Evolutionary conservation across 2,329 filamentous ascomycete species (phyloP), one percentile per base, ranked within the genome.

Genomic region (Simplicillium aogashimaense): DNA sequence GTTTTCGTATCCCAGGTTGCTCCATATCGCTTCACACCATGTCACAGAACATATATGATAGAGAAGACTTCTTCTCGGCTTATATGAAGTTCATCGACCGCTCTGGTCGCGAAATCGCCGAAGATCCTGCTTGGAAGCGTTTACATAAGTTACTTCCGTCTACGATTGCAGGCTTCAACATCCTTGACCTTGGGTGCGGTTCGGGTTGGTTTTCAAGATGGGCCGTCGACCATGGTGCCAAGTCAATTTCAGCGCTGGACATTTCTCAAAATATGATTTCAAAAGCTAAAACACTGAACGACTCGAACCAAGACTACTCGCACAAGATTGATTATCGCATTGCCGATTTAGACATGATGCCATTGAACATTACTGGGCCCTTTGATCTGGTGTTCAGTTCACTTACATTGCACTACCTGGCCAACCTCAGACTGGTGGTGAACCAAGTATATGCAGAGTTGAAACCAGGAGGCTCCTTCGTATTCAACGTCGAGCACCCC

Each of bases 401-500:
- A 8, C 54, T 67, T 25, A 51, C 59, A 11, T 56, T 67, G 37
- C 64, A 69, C 47, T 67, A 66, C 43, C 48, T 67, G 11, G 49
- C 48, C 29, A 51, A 60, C 42, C 47, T 67, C 7, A 41, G 41
- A 6, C 38, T 45, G 15, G 48, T 68, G 9, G 49, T 65, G 15
- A 37, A 37, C 3, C 47, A 60, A 42, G 52, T 66, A 9, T 49
- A 54, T 29, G 38, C 47, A 13, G 49, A 53, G 18, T 50, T 68
- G 20, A 53, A 52, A 35, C 54, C 58, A 3, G 56, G 56, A 6
- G 61, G 61, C 3, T 45, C 46, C 7, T 51, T 67, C 17, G 61
- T 69, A 8, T 70, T 69, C 47, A 65, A 65, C 0, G 58, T 69
- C 32, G 67, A 71, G 47, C 68, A 72, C 43, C 67, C 68, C 1